Percentiles rank a stretch among this genome's conserved stretches.
Conservation (phyloP, 306 rosid genomes). For the Hylodesmum podocarpum region DNA sequence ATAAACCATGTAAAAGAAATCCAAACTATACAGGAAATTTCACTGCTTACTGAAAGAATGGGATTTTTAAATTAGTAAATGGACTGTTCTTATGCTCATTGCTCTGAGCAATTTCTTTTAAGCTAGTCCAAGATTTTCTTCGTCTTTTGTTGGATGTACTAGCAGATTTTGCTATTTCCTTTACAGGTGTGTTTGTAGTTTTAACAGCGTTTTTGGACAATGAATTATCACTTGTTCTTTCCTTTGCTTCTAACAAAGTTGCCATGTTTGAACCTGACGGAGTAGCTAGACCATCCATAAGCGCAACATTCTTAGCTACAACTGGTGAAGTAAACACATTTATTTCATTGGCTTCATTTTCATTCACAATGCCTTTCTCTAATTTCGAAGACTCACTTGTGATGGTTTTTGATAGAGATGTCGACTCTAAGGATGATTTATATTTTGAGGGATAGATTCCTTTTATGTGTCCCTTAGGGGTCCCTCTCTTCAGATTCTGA, state of each 20-base stretch:
- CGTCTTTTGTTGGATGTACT: slow-evolving; percentile 51
- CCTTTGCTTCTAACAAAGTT: slow-evolving; percentile 40
- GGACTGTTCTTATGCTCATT: slow-evolving; percentile 29
- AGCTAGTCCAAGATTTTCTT: slow-evolving; percentile 72
- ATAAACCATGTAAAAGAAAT: not conserved
- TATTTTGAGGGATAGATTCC: slow-evolving; percentile 43
- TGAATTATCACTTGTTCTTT: slow-evolving; percentile 46
- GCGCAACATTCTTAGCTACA: not conserved
- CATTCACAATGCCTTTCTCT: slow-evolving; percentile 25
- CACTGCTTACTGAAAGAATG: slow-evolving; percentile 36
- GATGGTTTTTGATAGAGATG: slow-evolving; percentile 9
- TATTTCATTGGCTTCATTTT: slow-evolving; percentile 27
- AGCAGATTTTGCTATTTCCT: slow-evolving; percentile 35
- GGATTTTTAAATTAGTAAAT: slow-evolving; percentile 41
- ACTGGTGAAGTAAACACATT: slow-evolving; percentile 15
- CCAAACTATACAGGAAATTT: not conserved
- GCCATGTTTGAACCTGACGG: slow-evolving; percentile 19
- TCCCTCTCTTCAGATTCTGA: slow-evolving; percentile 65
- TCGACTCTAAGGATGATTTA: slow-evolving; percentile 34
- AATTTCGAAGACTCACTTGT: slow-evolving; percentile 6
- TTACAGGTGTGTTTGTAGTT: slow-evolving; percentile 27
- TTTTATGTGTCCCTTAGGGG: slow-evolving; percentile 58
- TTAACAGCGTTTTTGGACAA: slow-evolving; percentile 38
- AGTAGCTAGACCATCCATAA: slow-evolving; percentile 32
- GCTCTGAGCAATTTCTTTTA: slow-evolving; percentile 64